A percentile compares a stretch with the other conserved stretches of the same genome.
These are phyloP conservation scores for Amborella trichopoda DNA, from an alignment of 164 flowering plant genomes.

Conservation along the genomic window DNA sequence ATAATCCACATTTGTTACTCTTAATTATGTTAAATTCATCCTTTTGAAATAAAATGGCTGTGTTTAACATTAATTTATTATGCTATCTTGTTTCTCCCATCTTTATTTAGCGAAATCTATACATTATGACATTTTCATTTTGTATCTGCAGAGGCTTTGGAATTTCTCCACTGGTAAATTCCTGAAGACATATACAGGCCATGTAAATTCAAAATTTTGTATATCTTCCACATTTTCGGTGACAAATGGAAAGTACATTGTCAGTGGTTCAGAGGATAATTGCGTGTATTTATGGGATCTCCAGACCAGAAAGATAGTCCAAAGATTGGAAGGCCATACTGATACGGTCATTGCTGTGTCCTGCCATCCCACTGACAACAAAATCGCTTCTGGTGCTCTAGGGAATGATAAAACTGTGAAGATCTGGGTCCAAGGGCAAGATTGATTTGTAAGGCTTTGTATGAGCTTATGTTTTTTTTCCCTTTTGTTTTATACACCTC, in stretches of 20 bases:
- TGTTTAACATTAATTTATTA: too few relatives aligned
- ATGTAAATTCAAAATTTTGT: constrained; percentile 67
- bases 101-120: background rate
- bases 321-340: constrained; percentile 84
- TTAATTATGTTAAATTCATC: too few relatives aligned
- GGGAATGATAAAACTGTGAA: constrained; percentile 64
- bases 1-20: too few relatives aligned
- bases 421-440: constrained; percentile 61
- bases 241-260: constrained; percentile 76
- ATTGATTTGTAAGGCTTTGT: background rate
- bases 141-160: constrained; percentile 77
- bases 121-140: background rate
- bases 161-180: constrained; percentile 72
- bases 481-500: too few relatives aligned
- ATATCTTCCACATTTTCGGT: constrained; percentile 65
- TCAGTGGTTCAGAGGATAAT: constrained; percentile 89
- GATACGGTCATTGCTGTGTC: constrained; percentile 74
- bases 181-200: constrained; percentile 92
- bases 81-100: too few relatives aligned
- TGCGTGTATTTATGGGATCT: constrained; percentile 85
- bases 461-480: too few relatives aligned
- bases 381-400: constrained; percentile 83
- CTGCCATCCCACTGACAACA: constrained; percentile 72
- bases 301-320: constrained; percentile 67
- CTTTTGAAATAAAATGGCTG: too few relatives aligned